Conservation (phyloP, 2,329 filamentous ascomycete genomes). For the Orbilia javanica region DNA sequence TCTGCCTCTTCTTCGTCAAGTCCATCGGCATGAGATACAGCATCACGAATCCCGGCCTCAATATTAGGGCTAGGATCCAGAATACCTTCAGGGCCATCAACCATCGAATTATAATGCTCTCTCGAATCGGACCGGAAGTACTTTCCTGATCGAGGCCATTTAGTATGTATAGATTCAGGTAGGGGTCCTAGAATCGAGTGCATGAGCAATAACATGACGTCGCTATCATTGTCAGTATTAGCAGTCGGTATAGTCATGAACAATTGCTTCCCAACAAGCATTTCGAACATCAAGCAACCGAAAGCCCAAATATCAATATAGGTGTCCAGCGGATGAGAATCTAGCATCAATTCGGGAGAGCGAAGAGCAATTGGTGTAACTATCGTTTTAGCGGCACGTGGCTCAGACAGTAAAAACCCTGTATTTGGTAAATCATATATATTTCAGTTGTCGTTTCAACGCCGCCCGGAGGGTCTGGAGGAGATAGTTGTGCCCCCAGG, state of each 20-base stretch:
- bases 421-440: constrained; percentile 1
- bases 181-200: constrained; percentile 56
- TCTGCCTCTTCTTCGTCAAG: constrained; percentile 11
- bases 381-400: neutral
- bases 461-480: neutral
- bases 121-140: constrained; percentile 48
- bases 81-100: constrained; percentile 5
- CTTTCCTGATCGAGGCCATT: constrained; percentile 45
- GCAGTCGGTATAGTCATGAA: no score
- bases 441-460: neutral
- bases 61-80: neutral
- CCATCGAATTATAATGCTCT: constrained; percentile 19
- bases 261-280: neutral
- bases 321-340: constrained; percentile 23
- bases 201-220: constrained; percentile 55
- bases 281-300: constrained; percentile 59
- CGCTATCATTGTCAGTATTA: neutral
- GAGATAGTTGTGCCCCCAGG: neutral
- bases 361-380: constrained; percentile 9
- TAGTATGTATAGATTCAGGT: constrained; percentile 44
- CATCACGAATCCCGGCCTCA: constrained; percentile 1
- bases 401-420: neutral
- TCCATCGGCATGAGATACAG: no score
- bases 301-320: constrained; percentile 61
- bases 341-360: constrained; percentile 17